Evolutionary conservation across 164 flowering plant genomes (phyloP), one percentile per base, ranked within the genome.

Genomic region (Dillenia suffruticosa): DNA sequence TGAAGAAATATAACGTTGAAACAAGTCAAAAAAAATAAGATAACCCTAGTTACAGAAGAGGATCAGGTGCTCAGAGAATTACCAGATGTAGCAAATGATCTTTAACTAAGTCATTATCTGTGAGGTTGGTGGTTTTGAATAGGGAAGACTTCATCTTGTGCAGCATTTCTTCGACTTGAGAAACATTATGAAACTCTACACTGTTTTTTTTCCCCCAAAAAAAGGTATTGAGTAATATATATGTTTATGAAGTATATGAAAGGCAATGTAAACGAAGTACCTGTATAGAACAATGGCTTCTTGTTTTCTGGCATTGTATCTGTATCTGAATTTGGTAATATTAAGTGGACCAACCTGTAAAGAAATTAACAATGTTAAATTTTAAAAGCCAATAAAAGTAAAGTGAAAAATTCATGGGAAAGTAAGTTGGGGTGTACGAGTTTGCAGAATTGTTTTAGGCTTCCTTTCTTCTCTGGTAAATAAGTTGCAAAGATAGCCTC

Each of bases 21-120:
- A 32, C 40, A 7, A 32, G 40, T 32, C 6, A 7, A 32, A 32
- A 32, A 32, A 32, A 32, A 32, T 32, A 32, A 32, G 40, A 32
- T 32, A 7, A 32, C 6, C 40, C 7, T 7, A 32, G 5, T 0
- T 32, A 32, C 7, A 32, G 40, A 32, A 32, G 7, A 32, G 40
- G 40, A 4, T 12, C 10, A 12, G 53, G 12, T 17, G 54, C 52
- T 43, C 57, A 56, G 50, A 62, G 14, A 56, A 44, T 66, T 85
- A 95, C 99, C 90, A 95, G 74, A 79, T 92, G 89, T 9, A 92
- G 84, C 53, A 95, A 64, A 69, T 95, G 99, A 77, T 95, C 99
- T 78, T 95, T 95, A 52, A 85, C 97, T 80, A 95, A 74, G 79
- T 86, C 99, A 76, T 83, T 81, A 43, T 70, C 56, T 56, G 97